These are phyloP conservation scores for Phyllosticta paracitricarpa DNA, from an alignment of 2,329 filamentous ascomycete genomes.

Conservation along the genomic window DNA sequence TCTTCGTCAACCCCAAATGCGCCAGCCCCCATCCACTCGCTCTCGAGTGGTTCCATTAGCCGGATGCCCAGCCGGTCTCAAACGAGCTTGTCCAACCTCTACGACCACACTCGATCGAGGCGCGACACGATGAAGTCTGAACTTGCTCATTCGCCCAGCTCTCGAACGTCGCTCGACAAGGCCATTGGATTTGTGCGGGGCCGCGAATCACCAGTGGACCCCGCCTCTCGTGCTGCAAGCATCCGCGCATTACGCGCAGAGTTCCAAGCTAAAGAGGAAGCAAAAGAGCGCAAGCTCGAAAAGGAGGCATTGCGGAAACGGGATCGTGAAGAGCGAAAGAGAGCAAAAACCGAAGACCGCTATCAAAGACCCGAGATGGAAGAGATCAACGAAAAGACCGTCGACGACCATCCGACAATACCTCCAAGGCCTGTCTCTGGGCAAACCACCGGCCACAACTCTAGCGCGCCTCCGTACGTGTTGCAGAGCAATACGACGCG, in stretches of 20 bases:
- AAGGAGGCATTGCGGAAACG: slow-evolving; percentile 41
- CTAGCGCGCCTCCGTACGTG: background rate
- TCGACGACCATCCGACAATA: slow-evolving; percentile 24
- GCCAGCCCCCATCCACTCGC: slow-evolving; percentile 23
- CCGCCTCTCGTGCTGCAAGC: slow-evolving; percentile 44
- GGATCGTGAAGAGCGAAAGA: slow-evolving; percentile 27
- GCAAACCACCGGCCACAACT: slow-evolving; percentile 2
- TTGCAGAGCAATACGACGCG: slow-evolving; percentile 19
- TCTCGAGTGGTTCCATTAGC: slow-evolving; percentile 30
- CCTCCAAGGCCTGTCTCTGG: slow-evolving; percentile 19
- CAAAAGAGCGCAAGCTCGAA: slow-evolving; percentile 45
- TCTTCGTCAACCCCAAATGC: slow-evolving; percentile 29
- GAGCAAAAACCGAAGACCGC: slow-evolving; percentile 33
- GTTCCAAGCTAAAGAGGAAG: slow-evolving; percentile 50
- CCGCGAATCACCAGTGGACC: slow-evolving; percentile 38
- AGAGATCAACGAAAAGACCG: slow-evolving; percentile 20
- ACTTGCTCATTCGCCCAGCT: slow-evolving; percentile 39
- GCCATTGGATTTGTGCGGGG: slow-evolving; percentile 42
- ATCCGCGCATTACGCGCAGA: slow-evolving; percentile 47
- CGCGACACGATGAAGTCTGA: slow-evolving; percentile 42
- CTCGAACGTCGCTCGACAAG: slow-evolving; percentile 47
- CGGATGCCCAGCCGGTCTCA: slow-evolving; percentile 42
- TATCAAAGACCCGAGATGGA: slow-evolving; percentile 31
- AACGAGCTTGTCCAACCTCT: slow-evolving; percentile 41
- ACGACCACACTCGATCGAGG: slow-evolving; percentile 31